These are phyloP conservation scores for Hypoxylon sp. DNA, from an alignment of 2,329 filamentous ascomycete species.

Conservation along the genomic window DNA sequence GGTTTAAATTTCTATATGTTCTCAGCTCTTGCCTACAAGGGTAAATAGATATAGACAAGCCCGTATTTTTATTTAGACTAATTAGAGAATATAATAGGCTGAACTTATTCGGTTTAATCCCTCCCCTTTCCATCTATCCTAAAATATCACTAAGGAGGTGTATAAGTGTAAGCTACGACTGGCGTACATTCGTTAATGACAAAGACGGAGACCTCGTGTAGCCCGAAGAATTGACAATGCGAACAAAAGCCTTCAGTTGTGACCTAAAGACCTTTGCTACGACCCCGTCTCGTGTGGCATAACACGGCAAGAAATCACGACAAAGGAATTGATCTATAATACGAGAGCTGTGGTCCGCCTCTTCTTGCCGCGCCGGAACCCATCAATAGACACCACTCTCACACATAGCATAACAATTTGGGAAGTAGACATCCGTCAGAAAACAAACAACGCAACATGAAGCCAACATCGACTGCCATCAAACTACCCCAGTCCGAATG, in stretches of 20 bases:
- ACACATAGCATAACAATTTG: not conserved
- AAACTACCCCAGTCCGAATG: slow-evolving; percentile 20
- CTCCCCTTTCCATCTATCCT: too few species aligned
- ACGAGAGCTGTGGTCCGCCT: not conserved
- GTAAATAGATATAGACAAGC: not conserved
- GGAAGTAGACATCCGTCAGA: not conserved
- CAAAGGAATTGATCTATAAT: slow-evolving; percentile 2
- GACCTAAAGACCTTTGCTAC: not conserved
- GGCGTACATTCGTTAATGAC: too few species aligned
- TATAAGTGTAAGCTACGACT: too few species aligned
- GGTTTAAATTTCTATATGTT: not conserved
- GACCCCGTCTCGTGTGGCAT: not conserved
- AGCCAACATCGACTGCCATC: slow-evolving; percentile 8
- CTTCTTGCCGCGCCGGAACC: not conserved
- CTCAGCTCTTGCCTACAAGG: not conserved
- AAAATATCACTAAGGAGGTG: too few species aligned
- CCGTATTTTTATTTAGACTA: not conserved
- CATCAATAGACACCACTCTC: not conserved
- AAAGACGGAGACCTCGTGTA: not conserved
- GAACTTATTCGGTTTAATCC: too few species aligned
- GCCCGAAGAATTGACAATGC: not conserved
- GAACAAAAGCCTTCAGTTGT: not conserved
- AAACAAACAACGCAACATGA: slow-evolving; percentile 15
- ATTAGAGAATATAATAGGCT: not conserved
- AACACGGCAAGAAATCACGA: not conserved